Base-by-base conservation (phyloP, 371 early-diverging fungal genomes). In the Umbelopsis sp. region DNA sequence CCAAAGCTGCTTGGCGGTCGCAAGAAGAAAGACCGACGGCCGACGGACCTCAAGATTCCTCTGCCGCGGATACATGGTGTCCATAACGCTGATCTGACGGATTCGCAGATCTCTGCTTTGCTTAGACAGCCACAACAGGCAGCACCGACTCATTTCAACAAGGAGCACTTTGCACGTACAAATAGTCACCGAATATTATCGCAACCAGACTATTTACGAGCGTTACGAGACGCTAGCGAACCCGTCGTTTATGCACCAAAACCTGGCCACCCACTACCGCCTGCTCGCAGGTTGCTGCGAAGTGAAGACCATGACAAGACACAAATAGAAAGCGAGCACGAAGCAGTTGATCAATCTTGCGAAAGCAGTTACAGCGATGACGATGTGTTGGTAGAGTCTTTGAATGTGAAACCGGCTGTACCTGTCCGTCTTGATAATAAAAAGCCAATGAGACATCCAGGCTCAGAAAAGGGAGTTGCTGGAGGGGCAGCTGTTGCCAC, bases 311-410 rank as follows among this genome's bases (percentile, higher is more conserved):
- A 57, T 29, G 57, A 57, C n/a, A 57, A 57, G 35, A 57, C 57
- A 7, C 57, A 57, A 35, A 57, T 57, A 57, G 57, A 57, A 35
- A 57, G 57, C 57, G 57, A 57, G 29, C 57, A 57, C 29, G 57
- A 57, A 12, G 16, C 35, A 16, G 16, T 11, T 35, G 32, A 35
- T 35, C 29, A 35, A 24, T 24, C 16, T 9, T 53, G 35, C 18
- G 29, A 53, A 29, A 32, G 35, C 12, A 18, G 29, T 4, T 8
- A 18, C 2, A 37, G 7, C 35, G n/a, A 57, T 57, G 18, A 57
- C 7, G 57, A 57, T 35, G 0, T n/a, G 18, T 14, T 57, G 7
- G 2, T 57, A n/a, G 12, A 3, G 35, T 35, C 57, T 18, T n/a
- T 57, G 18, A 32, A 57, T 8, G 57, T 57, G 35, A 57, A 57